Base-by-base conservation (phyloP, 352 stramenopile species). In the Blastocystis hominis region DNA sequence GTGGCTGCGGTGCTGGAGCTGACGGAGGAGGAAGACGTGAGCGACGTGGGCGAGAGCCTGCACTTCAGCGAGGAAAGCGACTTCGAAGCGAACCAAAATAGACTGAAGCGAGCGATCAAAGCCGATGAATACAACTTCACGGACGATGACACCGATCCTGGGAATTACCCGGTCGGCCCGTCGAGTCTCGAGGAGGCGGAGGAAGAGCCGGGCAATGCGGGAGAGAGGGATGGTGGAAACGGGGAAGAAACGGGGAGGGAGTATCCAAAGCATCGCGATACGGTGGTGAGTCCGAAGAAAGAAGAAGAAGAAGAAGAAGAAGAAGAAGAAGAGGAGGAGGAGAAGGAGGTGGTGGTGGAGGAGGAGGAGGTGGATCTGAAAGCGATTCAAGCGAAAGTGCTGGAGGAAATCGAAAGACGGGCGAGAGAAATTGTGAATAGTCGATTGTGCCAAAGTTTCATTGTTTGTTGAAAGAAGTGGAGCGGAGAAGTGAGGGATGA, bases 241-340 rank as follows among this genome's bases (percentile, higher is more conserved):
- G n/a, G 1, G 2, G 50, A 59, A 20, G 50, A n/a, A 20, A 59
- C 10, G n/a, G n/a, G 50, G 10, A 13, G 50, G 50, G 13, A n/a
- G 10, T 59, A 59, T 59, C 50, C 50, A 17, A 56, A 9, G 1
- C 50, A 59, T 59, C 50, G 50, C 13, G 50, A 59, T 20, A 59
- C 50, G 13, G 10, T 59, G 13, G 50, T 59, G 50, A 59, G 50
- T 59, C 50, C 50, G 13, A 53, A 59, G 50, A 13, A 59, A 69
- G 47, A 84, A 68, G 47, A 84, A 68, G 47, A 53, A 69, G 56
- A 24, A 64, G 40, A 84, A 68, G 72, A 84, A 69, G 44, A 66
- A 30, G 10, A 46, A 54, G 55, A 53, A 50, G n/a, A 84, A 68
- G 53, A 30, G 10, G 34, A 53, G 50, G 4, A 64, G 55, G 17